Conservation (phyloP, 179 eudicot genomes). For the Spinacia oleracea region DNA sequence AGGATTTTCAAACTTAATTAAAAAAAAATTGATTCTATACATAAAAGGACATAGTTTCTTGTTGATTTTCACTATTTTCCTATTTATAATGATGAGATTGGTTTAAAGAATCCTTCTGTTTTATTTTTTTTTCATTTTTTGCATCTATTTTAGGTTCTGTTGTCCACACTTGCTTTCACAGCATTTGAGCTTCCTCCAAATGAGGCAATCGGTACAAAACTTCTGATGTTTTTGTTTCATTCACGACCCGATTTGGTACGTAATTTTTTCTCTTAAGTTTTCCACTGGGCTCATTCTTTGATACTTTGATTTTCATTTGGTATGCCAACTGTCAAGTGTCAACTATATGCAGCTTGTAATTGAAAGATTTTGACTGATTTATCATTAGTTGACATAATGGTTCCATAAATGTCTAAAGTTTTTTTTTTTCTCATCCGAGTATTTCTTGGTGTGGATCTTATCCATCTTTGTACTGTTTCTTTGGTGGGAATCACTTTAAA, state of each 20-base stretch:
- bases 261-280: neutral
- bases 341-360: neutral
- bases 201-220: conserved; percentile 81
- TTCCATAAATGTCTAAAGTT: neutral
- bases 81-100: too few species aligned
- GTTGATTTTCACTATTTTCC: too few species aligned
- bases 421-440: neutral
- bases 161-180: conserved; percentile 90
- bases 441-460: neutral
- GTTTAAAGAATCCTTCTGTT: too few species aligned
- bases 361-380: conserved; percentile 9
- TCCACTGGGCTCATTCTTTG: neutral
- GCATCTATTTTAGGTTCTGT: conserved; percentile 60
- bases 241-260: conserved; percentile 92
- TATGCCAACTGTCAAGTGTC: neutral
- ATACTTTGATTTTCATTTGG: neutral
- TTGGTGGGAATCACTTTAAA: neutral
- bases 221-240: conserved; percentile 81
- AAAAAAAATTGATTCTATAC: too few species aligned
- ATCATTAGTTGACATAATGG: neutral
- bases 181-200: conserved; percentile 99
- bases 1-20: too few species aligned
- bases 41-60: too few species aligned
- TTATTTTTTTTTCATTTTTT: conserved; percentile 1
- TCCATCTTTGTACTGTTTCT: neutral